Base-by-base conservation (phyloP, 805 yeast species). In the Groenewaldozyma tartarivorans region DNA sequence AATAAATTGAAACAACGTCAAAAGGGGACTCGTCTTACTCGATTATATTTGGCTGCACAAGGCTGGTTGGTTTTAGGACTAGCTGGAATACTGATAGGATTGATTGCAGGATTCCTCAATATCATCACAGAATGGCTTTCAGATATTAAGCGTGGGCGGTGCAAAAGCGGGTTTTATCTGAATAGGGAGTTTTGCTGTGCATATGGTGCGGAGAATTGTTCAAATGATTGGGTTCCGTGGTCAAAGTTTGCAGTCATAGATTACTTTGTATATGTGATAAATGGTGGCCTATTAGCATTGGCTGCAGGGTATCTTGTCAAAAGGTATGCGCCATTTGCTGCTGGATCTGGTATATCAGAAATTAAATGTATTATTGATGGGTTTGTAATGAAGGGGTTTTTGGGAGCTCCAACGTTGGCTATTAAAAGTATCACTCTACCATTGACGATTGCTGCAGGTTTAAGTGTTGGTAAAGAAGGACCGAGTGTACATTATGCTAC, bases 401-500 rank as follows among this genome's bases (percentile, higher is more conserved):
- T 92, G 40, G 81, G 79, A 20, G 69, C 78, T 61, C 66, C 71
- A 56, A 87, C 96, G 0, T 64, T 90, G 19, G 48, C 75, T 1
- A 76, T 90, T 40, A 92, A 92, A 50, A 72, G 86, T 38, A 56
- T 86, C 6, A 84, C 94, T 0, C 63, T 92, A 33, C 98, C 98
- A 0, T 64, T 92, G 45, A 85, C 95, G 0, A 92, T 92, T 53
- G 88, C 95, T 0, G 80, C 96, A 1, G 98, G 98, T 0, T 61
- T 92, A 30, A 81, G 90, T 50, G 82, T 92, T 4, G 99, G 99
- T 18, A 92, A 92, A 61, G 99, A 92, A 57, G 99, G 99, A 0
- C 99, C 99, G 1, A 78, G 90, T 52, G 98, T 92, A 9, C 99
- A 92, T 61, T 92, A 90, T 60, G 96, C 98, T 0, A 94, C 88